phyloP scores from a whole-genome alignment of 2,329 filamentous ascomycete genomes.

The Microcyclospora pomicola region DNA sequence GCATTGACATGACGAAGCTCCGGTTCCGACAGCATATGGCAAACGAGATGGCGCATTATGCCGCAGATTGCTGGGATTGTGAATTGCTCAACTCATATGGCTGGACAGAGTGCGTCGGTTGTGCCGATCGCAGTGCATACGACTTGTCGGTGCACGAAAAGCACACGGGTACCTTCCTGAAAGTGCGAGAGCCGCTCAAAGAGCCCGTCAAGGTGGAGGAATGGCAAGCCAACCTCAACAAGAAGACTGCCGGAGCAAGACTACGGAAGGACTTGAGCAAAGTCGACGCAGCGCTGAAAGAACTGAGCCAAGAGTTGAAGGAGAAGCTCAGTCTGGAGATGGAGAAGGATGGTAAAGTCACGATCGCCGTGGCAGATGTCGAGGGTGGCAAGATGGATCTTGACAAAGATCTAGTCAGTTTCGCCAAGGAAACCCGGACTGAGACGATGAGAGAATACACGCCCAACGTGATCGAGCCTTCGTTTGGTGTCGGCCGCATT shows the following conservation, averaged over 20 bases:
- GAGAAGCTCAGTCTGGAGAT: slow-evolving; percentile 68
- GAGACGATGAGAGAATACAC: slow-evolving; percentile 84
- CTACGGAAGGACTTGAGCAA: slow-evolving; percentile 91
- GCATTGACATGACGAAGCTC: slow-evolving; percentile 74
- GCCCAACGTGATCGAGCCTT: slow-evolving; percentile 78
- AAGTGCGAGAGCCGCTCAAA: slow-evolving; percentile 69
- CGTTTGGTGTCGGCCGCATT: slow-evolving; percentile 91
- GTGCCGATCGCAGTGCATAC: slow-evolving; percentile 89
- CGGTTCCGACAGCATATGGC: slow-evolving; percentile 96
- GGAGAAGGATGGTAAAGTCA: slow-evolving; percentile 58
- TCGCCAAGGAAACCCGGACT: slow-evolving; percentile 69
- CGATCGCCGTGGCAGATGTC: slow-evolving; percentile 56
- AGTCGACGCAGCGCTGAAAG: slow-evolving; percentile 65
- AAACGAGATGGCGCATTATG: slow-evolving; percentile 86
- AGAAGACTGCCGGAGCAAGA: slow-evolving; percentile 87
- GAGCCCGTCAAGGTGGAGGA: slow-evolving; percentile 71
- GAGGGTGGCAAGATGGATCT: slow-evolving; percentile 64
- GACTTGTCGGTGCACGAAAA: slow-evolving; percentile 86
- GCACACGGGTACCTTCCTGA: slow-evolving; percentile 73
- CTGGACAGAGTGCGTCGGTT: slow-evolving; percentile 97
- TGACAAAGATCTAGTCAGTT: slow-evolving; percentile 62
- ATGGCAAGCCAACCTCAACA: slow-evolving; percentile 77
- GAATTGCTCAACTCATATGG: slow-evolving; percentile 84
- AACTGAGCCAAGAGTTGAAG: slow-evolving; percentile 64
- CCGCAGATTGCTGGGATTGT: slow-evolving; percentile 94